Conservation (phyloP, 768 basidiomycete genomes). For the Russula ochroleuca region DNA sequence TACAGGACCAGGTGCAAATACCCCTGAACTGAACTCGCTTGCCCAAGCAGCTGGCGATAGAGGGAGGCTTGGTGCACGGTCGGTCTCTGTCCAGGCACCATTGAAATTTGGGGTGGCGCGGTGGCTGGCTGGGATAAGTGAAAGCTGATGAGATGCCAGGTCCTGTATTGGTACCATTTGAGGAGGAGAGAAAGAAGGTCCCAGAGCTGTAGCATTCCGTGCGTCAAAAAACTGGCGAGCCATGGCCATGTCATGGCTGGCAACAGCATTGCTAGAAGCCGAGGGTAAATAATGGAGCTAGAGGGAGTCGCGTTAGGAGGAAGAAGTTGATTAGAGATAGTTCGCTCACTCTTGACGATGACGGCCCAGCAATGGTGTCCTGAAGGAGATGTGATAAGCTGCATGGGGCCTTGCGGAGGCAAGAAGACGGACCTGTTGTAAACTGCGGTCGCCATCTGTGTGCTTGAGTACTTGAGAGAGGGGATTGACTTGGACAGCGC, state of each 20-base stretch:
- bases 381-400: slow-evolving; percentile 32
- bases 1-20: not conserved
- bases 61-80: slow-evolving; percentile 9
- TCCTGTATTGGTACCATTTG: slow-evolving; percentile 36
- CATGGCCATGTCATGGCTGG: slow-evolving; percentile 64
- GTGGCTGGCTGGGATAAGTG: slow-evolving; percentile 32
- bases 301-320: not conserved
- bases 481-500: slow-evolving; percentile 78
- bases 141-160: slow-evolving; percentile 31
- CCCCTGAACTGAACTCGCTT: slow-evolving; percentile 28
- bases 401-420: not conserved
- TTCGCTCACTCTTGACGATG: slow-evolving; percentile 57
- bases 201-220: slow-evolving; percentile 36
- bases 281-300: slow-evolving; percentile 77
- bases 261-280: slow-evolving; percentile 45
- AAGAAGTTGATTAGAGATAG: not conserved
- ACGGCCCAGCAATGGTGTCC: slow-evolving; percentile 74
- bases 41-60: slow-evolving; percentile 21
- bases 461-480: slow-evolving; percentile 87
- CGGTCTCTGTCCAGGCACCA: slow-evolving; percentile 21
- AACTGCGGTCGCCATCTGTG: slow-evolving; percentile 79
- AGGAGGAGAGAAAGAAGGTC: slow-evolving; percentile 38
- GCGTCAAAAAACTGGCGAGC: slow-evolving; percentile 77
- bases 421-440: slow-evolving; percentile 64
- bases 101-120: slow-evolving; percentile 6